Conservation (phyloP, 495 filamentous ascomycete genomes). For the Penicillium mononematosum region DNA sequence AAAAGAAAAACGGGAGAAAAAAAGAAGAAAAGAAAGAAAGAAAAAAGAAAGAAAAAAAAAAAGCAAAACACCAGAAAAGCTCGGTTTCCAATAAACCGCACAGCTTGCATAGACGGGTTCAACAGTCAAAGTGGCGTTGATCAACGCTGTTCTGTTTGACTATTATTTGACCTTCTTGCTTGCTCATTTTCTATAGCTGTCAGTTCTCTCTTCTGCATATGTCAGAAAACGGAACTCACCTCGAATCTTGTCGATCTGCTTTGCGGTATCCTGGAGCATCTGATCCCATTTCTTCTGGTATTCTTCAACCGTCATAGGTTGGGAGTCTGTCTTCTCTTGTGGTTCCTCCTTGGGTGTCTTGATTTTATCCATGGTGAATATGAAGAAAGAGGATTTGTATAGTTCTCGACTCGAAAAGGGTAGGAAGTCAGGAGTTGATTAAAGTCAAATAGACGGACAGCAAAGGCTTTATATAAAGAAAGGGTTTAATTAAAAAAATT, state of each 20-base stretch:
- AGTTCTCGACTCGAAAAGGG: not conserved
- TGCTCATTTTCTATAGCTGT: constrained; percentile 24
- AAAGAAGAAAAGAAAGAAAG: not conserved
- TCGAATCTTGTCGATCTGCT: constrained; percentile 28
- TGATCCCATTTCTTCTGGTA: constrained; percentile 29
- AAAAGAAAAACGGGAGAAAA: not conserved
- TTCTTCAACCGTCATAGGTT: constrained; percentile 18
- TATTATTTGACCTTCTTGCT: constrained; percentile 12
- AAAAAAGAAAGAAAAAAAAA: not conserved
- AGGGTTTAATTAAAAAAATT: constrained; percentile 9
- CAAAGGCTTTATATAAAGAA: constrained; percentile 18
- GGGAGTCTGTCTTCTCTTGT: constrained; percentile 5
- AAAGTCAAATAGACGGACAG: not conserved
- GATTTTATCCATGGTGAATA: constrained; percentile 11
- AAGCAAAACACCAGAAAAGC: not conserved
- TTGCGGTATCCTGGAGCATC: constrained; percentile 26
- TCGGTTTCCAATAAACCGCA: constrained; percentile 10
- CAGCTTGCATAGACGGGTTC: constrained; percentile 5
- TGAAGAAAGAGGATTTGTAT: not conserved
- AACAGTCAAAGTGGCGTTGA: not conserved
- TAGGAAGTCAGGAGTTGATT: not conserved
- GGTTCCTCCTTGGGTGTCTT: constrained; percentile 2
- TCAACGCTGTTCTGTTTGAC: constrained; percentile 8
- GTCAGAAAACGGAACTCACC: constrained; percentile 20
- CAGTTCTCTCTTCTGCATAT: constrained; percentile 23